A percentile compares a stretch with the other conserved stretches of the same genome.
Conservation (phyloP, 306 rosid genomes). For the Geum urbanum region DNA sequence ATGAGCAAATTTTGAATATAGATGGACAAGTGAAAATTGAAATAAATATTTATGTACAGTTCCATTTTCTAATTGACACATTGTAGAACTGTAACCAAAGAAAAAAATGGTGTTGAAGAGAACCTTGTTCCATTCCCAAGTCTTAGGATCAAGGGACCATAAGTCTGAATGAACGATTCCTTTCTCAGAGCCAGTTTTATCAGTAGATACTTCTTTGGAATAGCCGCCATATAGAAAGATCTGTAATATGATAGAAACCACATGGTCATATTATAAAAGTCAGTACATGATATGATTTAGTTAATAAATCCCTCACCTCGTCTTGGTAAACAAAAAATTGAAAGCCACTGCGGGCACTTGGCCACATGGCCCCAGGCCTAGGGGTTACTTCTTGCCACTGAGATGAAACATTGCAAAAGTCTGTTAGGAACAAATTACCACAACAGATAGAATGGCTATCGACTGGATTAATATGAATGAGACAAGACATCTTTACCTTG, state of each 20-base stretch:
- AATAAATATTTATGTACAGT: neutral
- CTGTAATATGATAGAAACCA: conserved; percentile 43
- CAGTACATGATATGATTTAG: neutral
- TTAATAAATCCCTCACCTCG: conserved; percentile 55
- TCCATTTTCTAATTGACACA: neutral
- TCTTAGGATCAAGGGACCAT: conserved; percentile 98
- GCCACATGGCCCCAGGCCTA: conserved; percentile 95
- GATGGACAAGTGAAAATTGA: neutral
- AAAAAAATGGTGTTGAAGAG: neutral
- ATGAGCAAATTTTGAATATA: neutral
- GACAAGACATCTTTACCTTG: conserved; percentile 53
- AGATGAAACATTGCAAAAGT: conserved; percentile 31
- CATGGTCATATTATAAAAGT: conserved; percentile 1
- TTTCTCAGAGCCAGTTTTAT: conserved; percentile 68
- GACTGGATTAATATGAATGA: conserved; percentile 12
- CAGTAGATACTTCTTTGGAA: conserved; percentile 87
- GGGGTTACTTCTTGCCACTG: conserved; percentile 99
- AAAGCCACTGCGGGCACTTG: conserved; percentile 91
- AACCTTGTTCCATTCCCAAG: conserved; percentile 99
- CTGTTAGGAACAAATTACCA: conserved; percentile 6
- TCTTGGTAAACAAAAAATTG: conserved; percentile 90
- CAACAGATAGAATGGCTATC: conserved; percentile 2
- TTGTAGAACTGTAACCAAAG: conserved; percentile 6
- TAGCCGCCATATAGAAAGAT: conserved; percentile 92
- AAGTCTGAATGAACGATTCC: conserved; percentile 89